A percentile compares a stretch with the other conserved stretches of the same genome.
Evolutionary conservation across 768 basidiomycete species (phyloP).

Genomic region (Suillus fuscotomentosus): DNA sequence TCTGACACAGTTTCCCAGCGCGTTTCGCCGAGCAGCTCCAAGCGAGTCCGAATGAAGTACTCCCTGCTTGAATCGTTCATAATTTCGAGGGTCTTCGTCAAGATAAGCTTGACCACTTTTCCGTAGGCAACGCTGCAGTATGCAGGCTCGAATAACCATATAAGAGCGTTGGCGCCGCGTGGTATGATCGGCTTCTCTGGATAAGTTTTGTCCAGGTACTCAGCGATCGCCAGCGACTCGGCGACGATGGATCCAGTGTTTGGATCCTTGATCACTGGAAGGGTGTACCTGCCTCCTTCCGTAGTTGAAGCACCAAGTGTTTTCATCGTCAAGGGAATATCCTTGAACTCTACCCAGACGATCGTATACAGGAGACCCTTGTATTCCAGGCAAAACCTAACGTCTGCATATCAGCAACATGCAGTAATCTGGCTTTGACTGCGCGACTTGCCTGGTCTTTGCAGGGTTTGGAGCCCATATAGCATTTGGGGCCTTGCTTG

Average conservation of each 20-base stretch:
- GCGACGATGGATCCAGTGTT: constrained; percentile 8
- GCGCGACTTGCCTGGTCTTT: constrained; percentile 29
- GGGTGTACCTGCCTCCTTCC: constrained; percentile 4
- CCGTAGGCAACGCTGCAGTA: background rate
- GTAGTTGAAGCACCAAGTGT: constrained; percentile 26
- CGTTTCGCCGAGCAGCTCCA: background rate
- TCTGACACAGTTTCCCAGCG: background rate
- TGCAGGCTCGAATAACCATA: background rate
- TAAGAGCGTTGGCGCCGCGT: background rate
- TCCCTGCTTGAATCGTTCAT: constrained; percentile 2
- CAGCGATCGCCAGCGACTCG: constrained; percentile 10
- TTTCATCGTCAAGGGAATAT: constrained; percentile 38
- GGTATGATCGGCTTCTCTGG: constrained; percentile 8
- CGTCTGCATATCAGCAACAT: background rate
- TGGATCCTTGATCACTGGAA: constrained; percentile 10
- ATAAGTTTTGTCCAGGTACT: constrained; percentile 10
- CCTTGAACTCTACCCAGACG: constrained; percentile 49
- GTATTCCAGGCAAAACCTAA: constrained; percentile 30
- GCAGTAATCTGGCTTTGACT: background rate
- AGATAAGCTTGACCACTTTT: background rate
- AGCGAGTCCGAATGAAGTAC: constrained; percentile 3
- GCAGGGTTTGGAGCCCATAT: constrained; percentile 33
- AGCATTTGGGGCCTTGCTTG: constrained; percentile 22
- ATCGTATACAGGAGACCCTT: constrained; percentile 42
- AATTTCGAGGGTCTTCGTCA: constrained; percentile 1